Base-by-base conservation (phyloP, 1,139 yeast genomes). In the Nakaseomyces kungkrabaensis region DNA sequence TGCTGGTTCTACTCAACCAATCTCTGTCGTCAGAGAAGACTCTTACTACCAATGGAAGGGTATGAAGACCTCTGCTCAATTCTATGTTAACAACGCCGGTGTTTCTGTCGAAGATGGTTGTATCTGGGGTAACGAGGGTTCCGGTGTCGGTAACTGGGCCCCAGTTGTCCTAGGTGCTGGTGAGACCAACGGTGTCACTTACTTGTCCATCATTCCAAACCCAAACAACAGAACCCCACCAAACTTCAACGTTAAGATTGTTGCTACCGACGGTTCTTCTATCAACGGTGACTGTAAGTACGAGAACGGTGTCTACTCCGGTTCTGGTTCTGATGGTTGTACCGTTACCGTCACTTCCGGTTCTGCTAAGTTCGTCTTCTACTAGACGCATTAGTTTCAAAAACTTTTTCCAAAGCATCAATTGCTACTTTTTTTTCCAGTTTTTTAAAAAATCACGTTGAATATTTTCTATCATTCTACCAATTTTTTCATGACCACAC, bases 91-190 rank as follows among this genome's bases (percentile, higher is more conserved):
- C 81, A 79, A 90, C 67, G 96, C 96, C 51, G 97, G 97, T 75
- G 90, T 89, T 59, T 76, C 85, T 54, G 81, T 78, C 67, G 81
- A 81, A 68, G 89, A 87, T 56, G 97, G 97, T 60, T 92, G 97
- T 76, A 70, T 84, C 62, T 92, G 97, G 97, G 96, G 97, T 68
- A 68, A 79, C 44, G 64, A 76, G 10, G 87, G 89, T 56, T 75
- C 88, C 48, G 89, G 85, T 63, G 73, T 85, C 59, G 97, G 97
- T 73, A 92, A 92, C 85, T 92, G 96, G 96, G 95, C 98, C 58
- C 98, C 98, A 61, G 77, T 92, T 60, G 87, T 84, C 72, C 78
- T 92, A 61, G 98, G 98, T 69, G 87, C 97, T 53, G 97, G 97
- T 66, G 75, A 77, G 72, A 76, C 85, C 57, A 71, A 72, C 59